Base-by-base conservation (phyloP, 768 basidiomycete genomes). In the Pleurotus sapidus region DNA sequence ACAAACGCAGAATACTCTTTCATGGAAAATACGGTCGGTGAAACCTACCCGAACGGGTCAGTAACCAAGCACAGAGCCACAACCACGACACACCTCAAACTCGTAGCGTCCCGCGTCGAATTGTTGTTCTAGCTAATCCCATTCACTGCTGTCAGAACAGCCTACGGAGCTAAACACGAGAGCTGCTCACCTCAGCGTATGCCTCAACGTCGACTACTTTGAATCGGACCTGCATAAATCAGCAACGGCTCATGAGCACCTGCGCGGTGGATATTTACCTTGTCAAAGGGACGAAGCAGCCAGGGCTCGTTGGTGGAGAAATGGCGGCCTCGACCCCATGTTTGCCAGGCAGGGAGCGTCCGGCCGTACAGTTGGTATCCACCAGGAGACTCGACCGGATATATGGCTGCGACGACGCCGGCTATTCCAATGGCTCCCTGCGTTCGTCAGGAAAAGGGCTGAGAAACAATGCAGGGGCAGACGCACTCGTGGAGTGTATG, bases 401-500 rank as follows among this genome's bases (percentile, higher is more conserved):
- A 87, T 39, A 87, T 87, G 0, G 86, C 87, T 3, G 82, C 78
- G 3, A 87, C 79, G 0, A 82, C 77, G 0, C 88, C 87, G 1
- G 86, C 88, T 18, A 87, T 82, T 0, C 86, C 87, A n/a, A 89
- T 76, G 0, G 87, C 86, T 9, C 87, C 88, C 81, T 86, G n/a
- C n/a, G n/a, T n/a, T n/a, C n/a, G n/a, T n/a, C n/a, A n/a, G n/a
- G n/a, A n/a, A n/a, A n/a, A n/a, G n/a, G n/a, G n/a, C n/a, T n/a
- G n/a, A n/a, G n/a, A n/a, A n/a, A n/a, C n/a, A n/a, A n/a, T n/a
- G n/a, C n/a, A n/a, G n/a, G n/a, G 27, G 24, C 6, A 20, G 17
- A 67, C 76, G 42, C 64, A 84, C 84, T 40, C 80, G 73, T 7
- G 86, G 84, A 0, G 88, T 89, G 58, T 74, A 85, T 0, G 85